Evolutionary conservation across 257 asterid species (phyloP), one percentile per base, ranked within the genome.

Genomic region (Capsicum chinense): DNA sequence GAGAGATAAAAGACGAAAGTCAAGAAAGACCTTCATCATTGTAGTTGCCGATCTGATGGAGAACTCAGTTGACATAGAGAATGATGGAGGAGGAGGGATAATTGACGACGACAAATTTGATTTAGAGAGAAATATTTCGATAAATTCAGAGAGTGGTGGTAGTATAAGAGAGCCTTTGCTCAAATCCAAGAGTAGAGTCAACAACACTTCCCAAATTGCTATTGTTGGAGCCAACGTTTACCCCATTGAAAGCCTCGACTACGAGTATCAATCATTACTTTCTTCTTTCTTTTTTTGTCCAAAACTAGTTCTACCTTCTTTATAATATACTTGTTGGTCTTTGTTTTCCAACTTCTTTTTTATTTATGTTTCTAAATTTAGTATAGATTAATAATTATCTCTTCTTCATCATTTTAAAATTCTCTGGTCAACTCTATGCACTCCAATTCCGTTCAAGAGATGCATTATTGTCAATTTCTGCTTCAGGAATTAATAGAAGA

Each of bases 191-290:
- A 82, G 86, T 86, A 92, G 97, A 87, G 79, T 91, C 87, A 93
- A 95, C 86, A 89, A 84, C 26, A 93, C 98, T 79, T 95, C 99
- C 68, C 98, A 95, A 94, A 90, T 95, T 68, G 97, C 96, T 58
- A 90, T 92, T 79, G 87, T 93, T 87, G 95, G 97, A 66, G 89
- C 97, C 78, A 91, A 92, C 85, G 89, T 90, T 89, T 92, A 88
- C 78, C 92, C 95, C 47, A 88, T 93, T 56, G 98, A 93, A 84
- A 95, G 97, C 90, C 96, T 95, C 48, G 98, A 95, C 85, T 93
- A 95, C 87, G 98, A 95, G 98, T 95, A 84, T 54, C 87, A 50
- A 7, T 19, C 13, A 47, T 37, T 62, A 21, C 10, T 80, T 35
- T 62, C 19, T 56, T 16, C 8, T 50, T 15, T 59, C 8, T 50